Evolutionary conservation across 805 yeast species (phyloP), one percentile per base, ranked within the genome.

Genomic region (Isabelozyma rhagii): DNA sequence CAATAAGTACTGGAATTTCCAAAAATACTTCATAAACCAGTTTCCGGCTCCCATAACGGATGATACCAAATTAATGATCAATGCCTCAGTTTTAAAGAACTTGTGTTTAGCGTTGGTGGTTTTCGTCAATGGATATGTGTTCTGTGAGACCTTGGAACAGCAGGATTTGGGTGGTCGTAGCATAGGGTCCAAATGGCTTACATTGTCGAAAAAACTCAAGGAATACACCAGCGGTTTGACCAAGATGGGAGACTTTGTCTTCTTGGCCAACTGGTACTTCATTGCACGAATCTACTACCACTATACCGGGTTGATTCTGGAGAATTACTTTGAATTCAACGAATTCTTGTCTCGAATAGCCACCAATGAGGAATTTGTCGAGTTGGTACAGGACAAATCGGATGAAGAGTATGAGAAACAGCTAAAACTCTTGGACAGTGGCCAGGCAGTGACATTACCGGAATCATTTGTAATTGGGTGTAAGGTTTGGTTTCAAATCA

Each of bases 251-350:
- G 71, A 64, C 51, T 51, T 63, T 3, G 38, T 63, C 1, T 62
- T 52, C 53, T 51, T 64, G 43, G 59, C 61, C 27, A 55, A 57
- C 31, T 67, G 68, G 64, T 67, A 60, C 51, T 61, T 66, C 21
- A 41, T 56, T 15, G 54, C 62, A 25, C 55, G 59, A 29, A 54
- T 49, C 38, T 64, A 55, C 49, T 63, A 60, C 47, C 46, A 51
- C 21, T 57, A 55, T 38, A 46, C 50, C 4, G 55, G 57, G 43
- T 48, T 49, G 52, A 47, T 60, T 27, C 51, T 56, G 28, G 68
- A 64, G 15, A 60, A 58, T 48, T 64, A 60, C 51, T 54, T 63
- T 48, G 72, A 67, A 45, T 67, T 55, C 50, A 66, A 63, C 48
- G 59, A 52, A 39, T 52, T 67, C 34, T 51, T 68, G 29, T 52